Base-by-base conservation (phyloP, 768 basidiomycete species). In the Boletus subcaerulescens region DNA sequence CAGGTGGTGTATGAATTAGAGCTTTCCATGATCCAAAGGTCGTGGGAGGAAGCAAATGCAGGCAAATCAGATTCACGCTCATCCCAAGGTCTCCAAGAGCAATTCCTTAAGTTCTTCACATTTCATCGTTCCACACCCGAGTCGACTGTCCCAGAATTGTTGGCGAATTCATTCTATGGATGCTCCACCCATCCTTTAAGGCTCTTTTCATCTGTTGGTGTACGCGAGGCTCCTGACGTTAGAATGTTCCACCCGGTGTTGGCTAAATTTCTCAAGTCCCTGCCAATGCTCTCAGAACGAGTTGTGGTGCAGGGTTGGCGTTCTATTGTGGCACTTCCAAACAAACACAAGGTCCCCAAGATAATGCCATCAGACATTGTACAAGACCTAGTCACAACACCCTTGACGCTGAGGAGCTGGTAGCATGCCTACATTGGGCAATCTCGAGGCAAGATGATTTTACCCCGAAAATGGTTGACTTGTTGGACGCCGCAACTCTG, bases 1-100 rank as follows among this genome's bases (percentile, higher is more conserved):
- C 86, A 94, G 12, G 73, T 83, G 8, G 88, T 91, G 0, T 98
- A 96, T 61, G 93, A 97, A 61, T 71, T 83, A 22, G 93, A 97
- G 71, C 73, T 97, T 57, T 74, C 70, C 4, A 74, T 74, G 32
- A 75, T 93, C 54, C 75, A 77, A 44, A 65, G 15, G 0, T 22
- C 12, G 5, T 59, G 60, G 57, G 24, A 50, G 14, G 33, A 50
- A 33, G 40, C 41, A 20, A 15, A 22, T 3, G 3, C 3, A 39
- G 17, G 17, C 13, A 12, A 14, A 14, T 12, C 36, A 6, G 4
- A 1, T 39, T 18, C 38, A 7, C 5, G 17, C 4, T 36, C 39
- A 40, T 31, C 39, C 26, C 12, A 1, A 15, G 9, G 10, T 5
- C 3, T 50, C 9, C 15, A 38, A 12, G 11, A 36, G 4, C n/a